Base-by-base conservation (phyloP, 75 land plant genomes). In the Larix kaempferi region DNA sequence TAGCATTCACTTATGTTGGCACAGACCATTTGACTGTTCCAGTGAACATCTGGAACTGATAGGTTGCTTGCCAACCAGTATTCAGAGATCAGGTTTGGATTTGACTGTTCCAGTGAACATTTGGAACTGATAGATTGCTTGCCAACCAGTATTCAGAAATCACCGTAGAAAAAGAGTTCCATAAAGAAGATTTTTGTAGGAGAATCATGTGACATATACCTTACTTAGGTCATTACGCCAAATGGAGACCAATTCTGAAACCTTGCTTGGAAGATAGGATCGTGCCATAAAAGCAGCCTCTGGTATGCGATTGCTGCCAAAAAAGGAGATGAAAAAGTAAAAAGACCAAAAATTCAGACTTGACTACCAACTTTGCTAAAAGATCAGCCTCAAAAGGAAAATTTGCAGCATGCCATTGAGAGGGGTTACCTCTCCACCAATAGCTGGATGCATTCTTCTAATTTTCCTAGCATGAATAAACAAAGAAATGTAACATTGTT, bases 211-310 rank as follows among this genome's bases (percentile, higher is more conserved):
- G 1, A 29, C 33, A 29, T 11, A 59, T 61, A 94, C 99, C 93
- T 96, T 96, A 27, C 79, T 89, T 39, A 96, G 85, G 81, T 96
- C 93, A 76, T 91, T 88, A 73, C 91, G 91, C 99, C 99, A 96
- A 62, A 88, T 74, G 37, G 80, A 74, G 15, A 92, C 90, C 27
- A 96, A 87, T 77, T 90, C 95, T 65, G 99, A 92, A 21, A 94
- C 99, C 81, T 94, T 93, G 84, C 99, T 96, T 67, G 99, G 99
- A 59, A 96, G 89, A 83, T 96, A 96, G 12, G 99, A 89, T 21
- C 99, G 78, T 52, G 99, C 98, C 95, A 96, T 92, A 79, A 96
- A 88, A 76, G 99, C 99, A 82, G 99, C 99, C 78, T 96, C 99
- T 54, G 99, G 99, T 76, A 96, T 94, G 66, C 99, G 93, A 76